phyloP scores from a whole-genome alignment of 345 rosid genomes.

The Hibiscus syriacus region DNA sequence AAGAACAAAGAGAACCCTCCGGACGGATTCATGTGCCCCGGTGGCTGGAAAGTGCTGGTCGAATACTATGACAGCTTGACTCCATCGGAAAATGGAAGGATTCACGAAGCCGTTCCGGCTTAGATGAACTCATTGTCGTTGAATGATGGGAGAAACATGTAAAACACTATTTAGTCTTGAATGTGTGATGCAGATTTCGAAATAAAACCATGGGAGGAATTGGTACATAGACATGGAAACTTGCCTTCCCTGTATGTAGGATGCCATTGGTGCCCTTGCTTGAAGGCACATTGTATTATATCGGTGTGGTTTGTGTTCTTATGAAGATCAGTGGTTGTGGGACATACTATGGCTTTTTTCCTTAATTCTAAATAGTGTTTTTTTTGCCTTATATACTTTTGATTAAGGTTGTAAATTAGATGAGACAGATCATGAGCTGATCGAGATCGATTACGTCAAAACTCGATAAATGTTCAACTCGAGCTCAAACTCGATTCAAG shows the following conservation, averaged over 20 bases:
- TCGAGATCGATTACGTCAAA: no score
- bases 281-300: constrained; percentile 20
- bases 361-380: neutral
- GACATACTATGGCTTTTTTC: neutral
- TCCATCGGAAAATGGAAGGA: constrained; percentile 38
- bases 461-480: no score
- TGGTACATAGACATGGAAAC: constrained; percentile 3
- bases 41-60: constrained; percentile 57
- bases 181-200: neutral
- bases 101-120: constrained; percentile 52
- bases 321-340: constrained; percentile 9
- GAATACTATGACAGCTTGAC: constrained; percentile 42
- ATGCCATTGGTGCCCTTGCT: constrained; percentile 9
- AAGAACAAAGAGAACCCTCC: constrained; percentile 93
- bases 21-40: constrained; percentile 94
- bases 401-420: no score
- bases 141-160: constrained; percentile 6
- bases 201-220: constrained; percentile 26
- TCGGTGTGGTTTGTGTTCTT: constrained; percentile 10
- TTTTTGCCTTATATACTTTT: no score
- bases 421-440: no score
- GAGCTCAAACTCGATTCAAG: no score
- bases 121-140: constrained; percentile 19
- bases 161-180: constrained; percentile 8
- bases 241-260: constrained; percentile 29